phyloP scores from a whole-genome alignment of 2,329 filamentous ascomycete genomes.

The Diaporthe vaccinii region DNA sequence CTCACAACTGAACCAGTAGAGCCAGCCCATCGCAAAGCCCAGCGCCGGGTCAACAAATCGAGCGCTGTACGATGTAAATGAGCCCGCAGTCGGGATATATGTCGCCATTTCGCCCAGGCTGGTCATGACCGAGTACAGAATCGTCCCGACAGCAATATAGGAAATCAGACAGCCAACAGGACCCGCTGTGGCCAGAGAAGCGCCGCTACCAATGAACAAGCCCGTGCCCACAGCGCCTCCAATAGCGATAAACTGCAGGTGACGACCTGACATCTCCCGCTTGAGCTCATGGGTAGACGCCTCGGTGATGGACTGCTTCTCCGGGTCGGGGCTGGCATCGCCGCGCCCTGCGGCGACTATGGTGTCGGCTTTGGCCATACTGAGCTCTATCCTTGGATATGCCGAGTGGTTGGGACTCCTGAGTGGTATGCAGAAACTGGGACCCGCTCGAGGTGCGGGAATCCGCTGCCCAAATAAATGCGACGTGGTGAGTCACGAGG shows the following conservation, averaged over 20 bases:
- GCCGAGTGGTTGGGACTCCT: not conserved
- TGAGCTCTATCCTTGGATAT: not conserved
- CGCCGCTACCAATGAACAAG: slow-evolving; percentile 77
- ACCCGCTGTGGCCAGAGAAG: slow-evolving; percentile 72
- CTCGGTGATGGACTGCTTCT: slow-evolving; percentile 38
- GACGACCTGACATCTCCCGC: slow-evolving; percentile 48
- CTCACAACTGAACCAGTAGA: slow-evolving; percentile 82
- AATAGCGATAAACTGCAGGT: slow-evolving; percentile 65
- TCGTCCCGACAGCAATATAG: slow-evolving; percentile 77
- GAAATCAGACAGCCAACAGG: slow-evolving; percentile 77
- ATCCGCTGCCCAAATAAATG: not conserved
- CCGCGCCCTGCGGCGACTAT: slow-evolving; percentile 34
- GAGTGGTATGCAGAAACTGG: not conserved
- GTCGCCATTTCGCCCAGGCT: slow-evolving; percentile 80
- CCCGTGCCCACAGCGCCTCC: slow-evolving; percentile 79
- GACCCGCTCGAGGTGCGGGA: not conserved
- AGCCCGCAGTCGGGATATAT: slow-evolving; percentile 82
- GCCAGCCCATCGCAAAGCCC: slow-evolving; percentile 85
- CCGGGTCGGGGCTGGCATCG: slow-evolving; percentile 37
- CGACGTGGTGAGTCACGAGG: slow-evolving; percentile 27
- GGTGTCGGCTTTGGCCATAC: slow-evolving; percentile 37
- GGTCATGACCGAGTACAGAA: slow-evolving; percentile 83
- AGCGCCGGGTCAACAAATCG: slow-evolving; percentile 81
- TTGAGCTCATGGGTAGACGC: slow-evolving; percentile 40
- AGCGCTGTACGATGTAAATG: slow-evolving; percentile 81